Percentiles rank a stretch among this genome's conserved stretches.
These are phyloP conservation scores for Tilletia horrida DNA, from an alignment of 1,284 basidiomycete genomes.

Conservation along the genomic window DNA sequence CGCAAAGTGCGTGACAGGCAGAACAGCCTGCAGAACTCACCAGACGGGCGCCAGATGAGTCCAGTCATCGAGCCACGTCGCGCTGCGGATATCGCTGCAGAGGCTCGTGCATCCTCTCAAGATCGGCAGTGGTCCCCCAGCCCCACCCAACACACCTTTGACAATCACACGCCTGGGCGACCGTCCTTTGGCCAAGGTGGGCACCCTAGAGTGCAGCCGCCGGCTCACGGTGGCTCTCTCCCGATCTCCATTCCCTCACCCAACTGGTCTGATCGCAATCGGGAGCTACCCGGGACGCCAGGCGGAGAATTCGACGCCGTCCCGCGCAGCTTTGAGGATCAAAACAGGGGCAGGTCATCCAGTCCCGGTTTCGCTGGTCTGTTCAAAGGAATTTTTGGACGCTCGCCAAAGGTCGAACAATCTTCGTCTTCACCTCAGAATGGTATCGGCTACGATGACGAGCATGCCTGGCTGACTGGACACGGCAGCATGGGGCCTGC, in stretches of 20 bases:
- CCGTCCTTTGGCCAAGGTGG: no score
- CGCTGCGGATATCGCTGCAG: conserved; percentile 9
- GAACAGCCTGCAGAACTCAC: conserved; percentile 5
- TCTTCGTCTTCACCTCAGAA: background rate
- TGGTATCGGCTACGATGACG: background rate
- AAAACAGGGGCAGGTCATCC: background rate
- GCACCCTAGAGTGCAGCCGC: no score
- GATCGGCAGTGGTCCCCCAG: background rate
- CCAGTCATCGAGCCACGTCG: background rate
- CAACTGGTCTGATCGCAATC: background rate
- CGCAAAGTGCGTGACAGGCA: conserved; percentile 13
- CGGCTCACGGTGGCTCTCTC: background rate
- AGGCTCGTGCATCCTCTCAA: conserved; percentile 2
- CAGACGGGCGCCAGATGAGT: conserved; percentile 2
- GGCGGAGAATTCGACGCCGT: no score
- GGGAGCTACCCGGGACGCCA: no score
- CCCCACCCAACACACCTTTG: no score
- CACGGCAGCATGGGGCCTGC: background rate
- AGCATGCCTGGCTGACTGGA: background rate
- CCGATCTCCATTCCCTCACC: conserved; percentile 3
- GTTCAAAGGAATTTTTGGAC: conserved; percentile 45
- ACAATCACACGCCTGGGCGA: no score
- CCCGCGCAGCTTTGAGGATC: background rate
- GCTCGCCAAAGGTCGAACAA: conserved; percentile 25
- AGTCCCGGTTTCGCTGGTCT: conserved; percentile 19